Evolutionary conservation across 2,329 filamentous ascomycete species (phyloP), one percentile per base, ranked within the genome.

Genomic region (Chrysoporthe puriensis): DNA sequence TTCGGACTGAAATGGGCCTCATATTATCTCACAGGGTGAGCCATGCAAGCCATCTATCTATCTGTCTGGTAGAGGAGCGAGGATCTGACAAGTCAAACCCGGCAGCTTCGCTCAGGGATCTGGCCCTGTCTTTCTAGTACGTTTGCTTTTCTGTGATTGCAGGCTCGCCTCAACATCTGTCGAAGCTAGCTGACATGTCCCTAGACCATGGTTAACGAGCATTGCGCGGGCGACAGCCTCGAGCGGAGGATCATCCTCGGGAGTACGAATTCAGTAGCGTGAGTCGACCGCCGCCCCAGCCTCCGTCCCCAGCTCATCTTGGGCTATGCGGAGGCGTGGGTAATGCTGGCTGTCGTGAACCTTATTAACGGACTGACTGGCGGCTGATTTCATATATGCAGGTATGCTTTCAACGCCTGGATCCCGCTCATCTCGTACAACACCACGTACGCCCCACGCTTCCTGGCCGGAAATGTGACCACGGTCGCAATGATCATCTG

Each of bases 151-250:
- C 36, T 9, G 36, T 40, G 36, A 40, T 9, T 40, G 36, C 4
- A 16, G 21, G 14, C 46, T 40, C 0, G 1, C 16, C 14, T 18
- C n/a, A 14, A 6, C 26, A 4, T 7, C 5, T 7, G 18, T 36
- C 3, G 32, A 40, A 13, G 4, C 3, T n/a, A 57, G 14, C 64
- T 69, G 18, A 56, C 56, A n/a, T 11, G 9, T 0, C 13, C 2
- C 11, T n/a, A 70, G 69, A 74, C 72, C 0, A 73, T 74, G 73
- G 73, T 74, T 18, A 74, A 74, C 43, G 73, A 74, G 64, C 68
- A 69, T 14, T 73, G 72, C 60, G 72, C 70, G 0, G 63, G 66
- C 1, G 72, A 74, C 62, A 69, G 66, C 11, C 59, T 73, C 50
- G 72, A 74, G 34, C 70, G 73, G 34, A 74, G 70, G 13, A 71